Evolutionary conservation across 106 monocot species (phyloP), one percentile per base, ranked within the genome.

Genomic region (Acanthochlamys bracteata): DNA sequence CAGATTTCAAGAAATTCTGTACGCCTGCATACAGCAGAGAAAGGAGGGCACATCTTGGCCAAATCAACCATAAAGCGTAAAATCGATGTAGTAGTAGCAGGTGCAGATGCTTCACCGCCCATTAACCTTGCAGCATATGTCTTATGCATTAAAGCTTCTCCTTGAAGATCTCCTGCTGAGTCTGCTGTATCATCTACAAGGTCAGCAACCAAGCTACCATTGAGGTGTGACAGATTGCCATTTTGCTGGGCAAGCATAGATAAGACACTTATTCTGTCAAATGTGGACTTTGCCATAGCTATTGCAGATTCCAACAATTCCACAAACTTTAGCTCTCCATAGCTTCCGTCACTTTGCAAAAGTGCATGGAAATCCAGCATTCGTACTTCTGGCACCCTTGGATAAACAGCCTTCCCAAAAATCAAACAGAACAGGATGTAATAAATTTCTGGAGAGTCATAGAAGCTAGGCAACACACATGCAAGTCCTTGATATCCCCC

Each of bases 381-480:
- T 47, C 88, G 85, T 43, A 98, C 98, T 77, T 98, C 98, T 17
- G 98, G 98, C 53, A 98, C 71, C 65, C 92, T 81, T 19, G 98
- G 98, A 77, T 92, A 92, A 59, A 98, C 92, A 69, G 76, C 63
- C 72, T 98, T 98, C n/a, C 88, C 88, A 75, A 92, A 98, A 56
- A 89, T 73, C 58, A 98, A 69, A 76, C 98, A 98, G 70, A 98
- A 98, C 53, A 98, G 66, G 24, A 92, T 92, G 53, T 92, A 98
- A 39, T 98, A 98, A 77, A 98, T 83, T 71, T 98, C 98, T 60
- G 98, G 98, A 57, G 92, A 98, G 77, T 98, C 98, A 67, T 83
- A 88, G 60, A 98, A 98, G 66, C 85, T 85, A n/a, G 98, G 85
- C 63, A 98, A 83, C 22, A 92, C 92, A 57, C 73, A 76, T 59